Evolutionary conservation across 495 filamentous ascomycete species (phyloP), one percentile per base, ranked within the genome.

Genomic region (Lasiosphaeria ovina): DNA sequence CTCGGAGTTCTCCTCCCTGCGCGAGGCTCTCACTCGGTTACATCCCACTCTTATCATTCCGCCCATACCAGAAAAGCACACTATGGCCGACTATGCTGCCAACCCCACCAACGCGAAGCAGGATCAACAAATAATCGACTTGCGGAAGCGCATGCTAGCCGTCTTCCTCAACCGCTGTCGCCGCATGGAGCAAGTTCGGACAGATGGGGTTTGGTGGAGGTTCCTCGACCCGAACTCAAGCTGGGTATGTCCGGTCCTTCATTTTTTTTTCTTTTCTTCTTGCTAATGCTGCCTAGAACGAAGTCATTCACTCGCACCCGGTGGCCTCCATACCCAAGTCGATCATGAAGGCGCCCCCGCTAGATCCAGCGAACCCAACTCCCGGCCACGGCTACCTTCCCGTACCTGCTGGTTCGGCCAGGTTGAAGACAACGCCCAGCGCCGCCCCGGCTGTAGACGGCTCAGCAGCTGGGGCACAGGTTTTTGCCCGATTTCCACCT

Each of bases 51-150:
- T 98, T 38, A 87, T 98, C 62, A 89, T 98, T 55, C 94, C 94
- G 1, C 94, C 94, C 3, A 98, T 98, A 63, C 94, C 94, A 8
- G 94, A 98, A 76, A 98, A 98, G 72, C 94, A 98, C 70, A 92
- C 91, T 55, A 93, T 98, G 88, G 93, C 94, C 51, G 94, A 98
- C 69, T 98, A 98, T 72, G 94, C 94, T 32, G 93, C 95, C 17
- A 97, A 96, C 64, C 94, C 94, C 0, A 97, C 94, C 35, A 96
- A 93, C 70, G 94, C 94, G 34, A 98, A 97, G 74, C 94, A 98
- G 74, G 95, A 98, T 72, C 87, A 89, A 35, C 88, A 90, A 60
- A 98, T 97, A 49, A 98, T 98, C 59, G 94, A 98, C 62, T 80
- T 97, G 44, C 84, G 94, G 54, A 97, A 97, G 72, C 88, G 94